Evolutionary conservation across 2,329 filamentous ascomycete genomes (phyloP), one percentile per base, ranked within the genome.

Genomic region (Pseudogymnoascus destructans): DNA sequence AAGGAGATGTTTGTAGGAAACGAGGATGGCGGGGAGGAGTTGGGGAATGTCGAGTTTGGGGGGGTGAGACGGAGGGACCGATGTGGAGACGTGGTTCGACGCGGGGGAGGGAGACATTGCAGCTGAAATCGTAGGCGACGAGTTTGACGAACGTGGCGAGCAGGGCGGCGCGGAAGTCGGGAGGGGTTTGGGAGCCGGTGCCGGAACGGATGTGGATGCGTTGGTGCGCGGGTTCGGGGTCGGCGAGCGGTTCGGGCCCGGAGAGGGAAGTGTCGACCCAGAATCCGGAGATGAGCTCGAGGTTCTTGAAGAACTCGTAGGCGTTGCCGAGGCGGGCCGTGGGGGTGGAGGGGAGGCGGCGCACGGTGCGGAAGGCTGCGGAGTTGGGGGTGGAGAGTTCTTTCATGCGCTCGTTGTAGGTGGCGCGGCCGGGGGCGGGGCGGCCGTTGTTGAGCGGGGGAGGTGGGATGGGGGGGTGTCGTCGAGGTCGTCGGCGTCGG

Each of bases 81-180:
- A 85, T 68, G 49, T 82, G 76, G 17, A 85, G 71, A 2, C 82
- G 75, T 8, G 82, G 82, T 64, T 85, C 82, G 21, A 74, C 72
- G 38, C 81, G 76, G 13, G 81, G 72, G 23, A 77, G 73, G 2
- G 74, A 73, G 55, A 83, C 77, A 63, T 78, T 84, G 68, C 82
- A 85, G 56, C 80, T 79, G 68, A 84, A 85, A 62, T 85, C 81
- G 64, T 85, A 85, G 15, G 80, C 76, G 13, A 85, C 76, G 3
- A 85, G 75, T 67, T 85, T 85, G 59, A 85, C 68, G 59, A 85
- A 84, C 33, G 81, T 76, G 2, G 76, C 74, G 10, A 82, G 63
- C n/a, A 84, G 72, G 58, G 74, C 75, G 58, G 81, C 76, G 27
- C 82, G 78, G 64, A 75, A 77, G 55, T 84, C 79, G 5, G 76